Base-by-base conservation (phyloP, 345 rosid genomes). In the Eucalyptus pauciflora region DNA sequence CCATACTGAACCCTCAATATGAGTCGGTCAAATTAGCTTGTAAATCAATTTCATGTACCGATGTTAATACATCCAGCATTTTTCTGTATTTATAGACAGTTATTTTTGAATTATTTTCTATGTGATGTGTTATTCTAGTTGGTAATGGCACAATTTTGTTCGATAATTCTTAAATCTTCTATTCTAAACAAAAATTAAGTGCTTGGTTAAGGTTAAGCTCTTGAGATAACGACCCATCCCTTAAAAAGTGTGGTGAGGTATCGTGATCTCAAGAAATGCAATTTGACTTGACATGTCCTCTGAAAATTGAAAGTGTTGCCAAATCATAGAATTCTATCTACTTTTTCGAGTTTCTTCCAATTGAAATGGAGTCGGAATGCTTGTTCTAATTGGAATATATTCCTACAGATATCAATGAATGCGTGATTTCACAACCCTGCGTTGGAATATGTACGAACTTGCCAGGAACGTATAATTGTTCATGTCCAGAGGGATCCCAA, bases 401-500 rank as follows among this genome's bases (percentile, higher is more conserved):
- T 27, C 67, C 31, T 27, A 11, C 50, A 92, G 92, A 89, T 33
- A 87, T 90, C 16, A n/a, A 92, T 37, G 94, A 92, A 60, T 90
- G 94, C 10, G 29, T 13, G 27, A 51, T 46, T 48, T 43, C 85
- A 14, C 22, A 50, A 12, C 31, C 46, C 22, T 67, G 89, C n/a
- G 10, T 5, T 7, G 18, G 67, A 60, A 60, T 5, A 60, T 90
- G 88, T 45, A 10, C 22, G 7, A 90, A 87, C 37, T 64, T 89
- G 4, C 3, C 14, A 2, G 94, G 96, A 31, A 86, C 17, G 76
- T 92, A 71, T 22, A 14, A 46, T 2, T 95, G 96, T 71, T 13
- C 13, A 1, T 95, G 95, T 89, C 89, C 81, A 24, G 54, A 86
- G 18, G 92, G 91, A 3, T 87, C 86, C 87, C 43, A 60, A 12